Base-by-base conservation (phyloP, 805 yeast genomes). In the Blastobotrys mokoenaii region DNA sequence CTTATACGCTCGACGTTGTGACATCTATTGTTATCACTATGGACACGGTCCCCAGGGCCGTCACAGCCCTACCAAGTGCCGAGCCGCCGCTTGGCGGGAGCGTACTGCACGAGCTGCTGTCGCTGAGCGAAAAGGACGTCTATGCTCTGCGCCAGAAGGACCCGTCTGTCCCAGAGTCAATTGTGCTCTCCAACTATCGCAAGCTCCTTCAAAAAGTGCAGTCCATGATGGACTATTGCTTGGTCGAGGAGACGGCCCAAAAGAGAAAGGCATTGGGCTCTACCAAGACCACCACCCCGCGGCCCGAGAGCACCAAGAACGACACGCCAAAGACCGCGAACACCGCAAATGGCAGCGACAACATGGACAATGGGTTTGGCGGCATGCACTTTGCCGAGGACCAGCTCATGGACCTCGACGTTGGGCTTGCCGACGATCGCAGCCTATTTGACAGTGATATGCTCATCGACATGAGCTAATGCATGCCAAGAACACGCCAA, bases 1-100 rank as follows among this genome's bases (percentile, higher is more conserved):
- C 39, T n/a, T 48, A 50, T 40, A 45, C 52, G 2, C 27, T 56
- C 42, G 60, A 56, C 17, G 53, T 55, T n/a, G 45, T 49, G 1
- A 42, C 59, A 6, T 29, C 51, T 6, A 20, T 56, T 12, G 44
- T 53, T 1, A 35, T 55, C 1, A 49, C 40, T 17, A 17, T 40
- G 18, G 51, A 42, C 41, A 41, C 48, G 44, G 33, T 37, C 6
- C 45, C 39, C 14, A 3, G 17, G 36, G 34, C 14, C 6, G 40
- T 33, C 10, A 38, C 14, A 16, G 25, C n/a, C 17, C n/a, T 12
- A 3, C 29, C 10, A 8, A 29, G 31, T 4, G 14, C n/a, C 30
- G n/a, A 25, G 15, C 27, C 12, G 16, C 38, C 14, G n/a, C 32
- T 32, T 17, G 44, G 33, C 17, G 17, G 29, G 22, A 32, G 29